A percentile compares a stretch with the other conserved stretches of the same genome.
These are phyloP conservation scores for Acanthamoeba lenticulata DNA, from an alignment of 208 protist species.

Conservation along the genomic window DNA sequence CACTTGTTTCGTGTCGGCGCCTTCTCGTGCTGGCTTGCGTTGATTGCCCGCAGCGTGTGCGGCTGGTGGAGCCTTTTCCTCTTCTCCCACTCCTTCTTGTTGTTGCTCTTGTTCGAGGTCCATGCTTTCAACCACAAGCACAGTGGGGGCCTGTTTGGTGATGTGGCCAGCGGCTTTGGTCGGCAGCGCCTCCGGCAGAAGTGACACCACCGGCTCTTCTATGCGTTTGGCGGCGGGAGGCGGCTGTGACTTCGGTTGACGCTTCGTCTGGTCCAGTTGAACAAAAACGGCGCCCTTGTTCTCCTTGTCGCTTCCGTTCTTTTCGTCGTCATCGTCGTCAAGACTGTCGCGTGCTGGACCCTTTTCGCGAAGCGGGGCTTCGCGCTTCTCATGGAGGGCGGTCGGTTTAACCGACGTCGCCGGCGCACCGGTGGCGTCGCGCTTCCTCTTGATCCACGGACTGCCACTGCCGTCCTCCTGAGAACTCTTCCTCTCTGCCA, in stretches of 20 bases:
- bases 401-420: not conserved
- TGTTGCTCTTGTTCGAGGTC: not conserved
- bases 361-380: no score
- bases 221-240: not conserved
- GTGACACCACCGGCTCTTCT: no score
- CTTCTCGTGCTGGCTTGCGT: not conserved
- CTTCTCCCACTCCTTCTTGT: not conserved
- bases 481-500: not conserved
- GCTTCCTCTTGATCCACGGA: constrained; percentile 35
- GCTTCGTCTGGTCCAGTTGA: not conserved
- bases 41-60: no score
- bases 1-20: not conserved
- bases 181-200: no score
- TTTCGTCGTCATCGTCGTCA: not conserved
- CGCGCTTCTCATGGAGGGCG: not conserved
- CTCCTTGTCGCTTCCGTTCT: constrained; percentile 12
- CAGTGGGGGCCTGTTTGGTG: no score
- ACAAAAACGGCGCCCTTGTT: not conserved
- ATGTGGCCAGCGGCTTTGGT: no score
- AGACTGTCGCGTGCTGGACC: no score
- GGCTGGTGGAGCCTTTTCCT: no score
- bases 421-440: not conserved
- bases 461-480: not conserved
- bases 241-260: not conserved
- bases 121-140: not conserved